A percentile compares a stretch with the other conserved stretches of the same genome.
Evolutionary conservation across 164 flowering plant genomes (phyloP).

Genomic region (Protea cynaroides): DNA sequence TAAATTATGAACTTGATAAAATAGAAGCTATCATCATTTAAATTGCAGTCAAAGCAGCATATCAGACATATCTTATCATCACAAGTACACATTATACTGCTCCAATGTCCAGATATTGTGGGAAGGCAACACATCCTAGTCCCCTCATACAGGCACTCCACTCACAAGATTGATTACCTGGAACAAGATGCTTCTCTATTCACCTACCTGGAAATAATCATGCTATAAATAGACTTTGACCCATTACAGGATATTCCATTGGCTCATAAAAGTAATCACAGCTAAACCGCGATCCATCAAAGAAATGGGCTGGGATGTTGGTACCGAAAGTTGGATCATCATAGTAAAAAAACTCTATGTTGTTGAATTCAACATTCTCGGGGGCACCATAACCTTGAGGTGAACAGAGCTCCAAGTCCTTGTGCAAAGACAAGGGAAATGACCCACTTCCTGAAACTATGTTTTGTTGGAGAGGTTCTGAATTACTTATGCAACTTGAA

Average conservation of each 20-base stretch:
- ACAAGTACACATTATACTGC: neutral
- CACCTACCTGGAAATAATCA: constrained; percentile 19
- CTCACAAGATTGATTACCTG: constrained; percentile 5
- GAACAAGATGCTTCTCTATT: constrained; percentile 9
- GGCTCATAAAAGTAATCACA: constrained; percentile 36
- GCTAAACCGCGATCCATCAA: constrained; percentile 38
- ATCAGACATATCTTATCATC: neutral
- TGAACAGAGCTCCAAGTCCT: constrained; percentile 30
- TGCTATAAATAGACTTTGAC: constrained; percentile 55
- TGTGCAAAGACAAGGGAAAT: constrained; percentile 22
- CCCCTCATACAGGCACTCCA: constrained; percentile 6
- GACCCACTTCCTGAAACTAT: constrained; percentile 22
- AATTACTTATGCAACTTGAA: constrained; percentile 16
- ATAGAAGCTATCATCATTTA: neutral
- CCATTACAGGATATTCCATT: constrained; percentile 41
- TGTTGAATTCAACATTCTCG: constrained; percentile 31
- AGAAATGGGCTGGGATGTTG: constrained; percentile 32
- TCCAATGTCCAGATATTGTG: constrained; percentile 10
- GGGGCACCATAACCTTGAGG: constrained; percentile 37
- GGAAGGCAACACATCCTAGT: constrained; percentile 11
- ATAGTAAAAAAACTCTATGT: constrained; percentile 28
- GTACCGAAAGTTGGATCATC: constrained; percentile 28
- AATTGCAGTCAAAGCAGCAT: neutral
- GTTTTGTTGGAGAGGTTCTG: constrained; percentile 27
- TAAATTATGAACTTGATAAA: neutral